Conservation (phyloP, 805 yeast species). For the Saccharomycopsis sp. region DNA sequence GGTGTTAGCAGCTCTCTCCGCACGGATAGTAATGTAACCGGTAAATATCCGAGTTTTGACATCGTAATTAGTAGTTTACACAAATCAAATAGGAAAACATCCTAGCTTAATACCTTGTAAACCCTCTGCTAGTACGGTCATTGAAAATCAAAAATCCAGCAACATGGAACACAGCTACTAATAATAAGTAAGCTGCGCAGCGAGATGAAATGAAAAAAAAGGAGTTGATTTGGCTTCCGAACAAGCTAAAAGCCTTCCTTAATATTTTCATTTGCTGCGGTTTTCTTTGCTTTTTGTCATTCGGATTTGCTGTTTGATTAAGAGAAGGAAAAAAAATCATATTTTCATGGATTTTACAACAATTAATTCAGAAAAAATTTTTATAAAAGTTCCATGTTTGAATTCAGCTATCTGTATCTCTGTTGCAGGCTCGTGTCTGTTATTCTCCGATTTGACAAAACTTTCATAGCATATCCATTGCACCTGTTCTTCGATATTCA, state of each 20-base stretch:
- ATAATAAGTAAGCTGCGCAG: not conserved
- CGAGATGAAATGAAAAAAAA: not conserved
- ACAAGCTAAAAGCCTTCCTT: conserved; percentile 1
- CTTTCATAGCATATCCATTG: not conserved
- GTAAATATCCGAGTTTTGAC: too few relatives aligned
- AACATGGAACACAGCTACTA: not conserved
- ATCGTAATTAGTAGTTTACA: too few relatives aligned
- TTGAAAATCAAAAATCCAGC: not conserved
- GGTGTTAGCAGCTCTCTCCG: too few relatives aligned
- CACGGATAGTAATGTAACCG: too few relatives aligned
- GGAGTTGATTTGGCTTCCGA: not conserved
- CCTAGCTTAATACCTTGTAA: too few relatives aligned
- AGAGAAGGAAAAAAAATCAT: not conserved
- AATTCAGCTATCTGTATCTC: not conserved
- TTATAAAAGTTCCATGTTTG: not conserved
- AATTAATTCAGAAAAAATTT: not conserved
- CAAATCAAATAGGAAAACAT: too few relatives aligned
- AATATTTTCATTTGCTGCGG: not conserved
- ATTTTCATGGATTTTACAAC: conserved; percentile 1
- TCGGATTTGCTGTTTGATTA: not conserved
- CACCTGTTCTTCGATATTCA: not conserved
- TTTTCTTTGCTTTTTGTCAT: not conserved
- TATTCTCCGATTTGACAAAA: not conserved
- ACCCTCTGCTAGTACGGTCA: too few relatives aligned
- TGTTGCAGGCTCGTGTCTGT: not conserved